phyloP scores from a whole-genome alignment of 352 stramenopile genomes.

The Proteromonas lacertae region DNA sequence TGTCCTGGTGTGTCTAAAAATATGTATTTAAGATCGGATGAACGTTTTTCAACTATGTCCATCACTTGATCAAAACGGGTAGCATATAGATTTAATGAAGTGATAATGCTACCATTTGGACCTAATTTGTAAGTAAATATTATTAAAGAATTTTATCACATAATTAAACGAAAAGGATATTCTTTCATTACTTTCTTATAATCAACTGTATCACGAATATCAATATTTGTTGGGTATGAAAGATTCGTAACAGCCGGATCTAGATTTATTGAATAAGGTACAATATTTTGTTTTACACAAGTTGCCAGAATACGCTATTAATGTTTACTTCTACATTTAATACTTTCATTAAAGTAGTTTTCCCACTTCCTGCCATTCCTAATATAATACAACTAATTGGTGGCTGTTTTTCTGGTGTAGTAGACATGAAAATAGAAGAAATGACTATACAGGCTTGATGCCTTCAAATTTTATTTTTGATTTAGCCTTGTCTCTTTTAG shows the following conservation, averaged over 20 bases:
- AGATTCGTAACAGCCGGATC: slow-evolving; percentile 79
- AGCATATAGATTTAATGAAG: slow-evolving; percentile 89
- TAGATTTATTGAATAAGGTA: slow-evolving; percentile 78
- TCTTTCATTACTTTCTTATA: slow-evolving; percentile 47
- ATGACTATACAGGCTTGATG: no score
- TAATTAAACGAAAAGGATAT: not conserved
- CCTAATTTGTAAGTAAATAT: slow-evolving; percentile 86
- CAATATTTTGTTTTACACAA: not conserved
- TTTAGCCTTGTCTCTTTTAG: no score
- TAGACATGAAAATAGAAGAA: no score
- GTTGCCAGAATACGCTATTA: slow-evolving; percentile 11
- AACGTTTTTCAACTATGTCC: slow-evolving; percentile 51
- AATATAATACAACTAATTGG: not conserved
- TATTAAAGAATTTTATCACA: slow-evolving; percentile 20
- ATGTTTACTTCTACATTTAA: slow-evolving; percentile 11
- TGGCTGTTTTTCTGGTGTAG: not conserved
- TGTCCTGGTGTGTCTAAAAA: slow-evolving; percentile 91
- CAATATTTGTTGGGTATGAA: slow-evolving; percentile 76
- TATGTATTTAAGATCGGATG: slow-evolving; percentile 47
- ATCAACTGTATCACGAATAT: slow-evolving; percentile 95
- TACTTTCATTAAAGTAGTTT: not conserved
- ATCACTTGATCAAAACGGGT: slow-evolving; percentile 98
- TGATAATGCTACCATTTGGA: slow-evolving; percentile 94
- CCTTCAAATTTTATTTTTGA: no score
- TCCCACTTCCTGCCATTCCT: not conserved